A percentile compares a stretch with the other conserved stretches of the same genome.
These are phyloP conservation scores for Porphyridium purpureum DNA, from an alignment of 23 red algal species.

Conservation along the genomic window DNA sequence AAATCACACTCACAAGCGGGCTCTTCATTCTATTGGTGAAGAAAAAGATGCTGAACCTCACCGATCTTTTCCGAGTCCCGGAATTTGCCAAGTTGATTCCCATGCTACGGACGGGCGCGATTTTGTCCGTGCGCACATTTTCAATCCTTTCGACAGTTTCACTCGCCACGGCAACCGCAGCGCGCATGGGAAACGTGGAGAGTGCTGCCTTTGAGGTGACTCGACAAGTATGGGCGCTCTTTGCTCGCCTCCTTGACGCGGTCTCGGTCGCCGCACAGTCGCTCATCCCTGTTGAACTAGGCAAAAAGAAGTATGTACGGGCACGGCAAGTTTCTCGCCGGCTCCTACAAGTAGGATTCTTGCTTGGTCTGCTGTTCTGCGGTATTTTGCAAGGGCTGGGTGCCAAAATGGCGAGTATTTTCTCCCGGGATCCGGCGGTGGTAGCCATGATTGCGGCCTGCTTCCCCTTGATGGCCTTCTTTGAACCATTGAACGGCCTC, in stretches of 20 bases:
- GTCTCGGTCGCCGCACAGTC: slow-evolving; percentile 82
- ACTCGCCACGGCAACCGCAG: slow-evolving; percentile 62
- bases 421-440: slow-evolving; percentile 64
- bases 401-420: slow-evolving; percentile 26
- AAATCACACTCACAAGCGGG: slow-evolving; percentile 31
- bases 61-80: slow-evolving; percentile 27
- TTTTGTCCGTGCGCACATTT: slow-evolving; percentile 68
- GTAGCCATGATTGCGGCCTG: slow-evolving; percentile 14
- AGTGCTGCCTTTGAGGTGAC: slow-evolving; percentile 70
- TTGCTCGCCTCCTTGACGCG: slow-evolving; percentile 62
- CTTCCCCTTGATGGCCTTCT: slow-evolving; percentile 60
- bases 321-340: slow-evolving; percentile 30
- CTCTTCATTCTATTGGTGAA: slow-evolving; percentile 39
- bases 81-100: slow-evolving; percentile 39
- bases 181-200: slow-evolving; percentile 41
- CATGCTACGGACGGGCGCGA: slow-evolving; percentile 42
- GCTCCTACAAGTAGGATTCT: slow-evolving; percentile 54
- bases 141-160: slow-evolving; percentile 67
- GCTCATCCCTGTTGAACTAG: slow-evolving; percentile 49
- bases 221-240: slow-evolving; percentile 61
- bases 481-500: slow-evolving; percentile 72
- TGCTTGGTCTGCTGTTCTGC: slow-evolving; percentile 46
- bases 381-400: slow-evolving; percentile 27
- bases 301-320: slow-evolving; percentile 22
- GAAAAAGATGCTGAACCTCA: slow-evolving; percentile 21